Conservation (phyloP, 257 asterid genomes). For the Solanum paucissectum region DNA sequence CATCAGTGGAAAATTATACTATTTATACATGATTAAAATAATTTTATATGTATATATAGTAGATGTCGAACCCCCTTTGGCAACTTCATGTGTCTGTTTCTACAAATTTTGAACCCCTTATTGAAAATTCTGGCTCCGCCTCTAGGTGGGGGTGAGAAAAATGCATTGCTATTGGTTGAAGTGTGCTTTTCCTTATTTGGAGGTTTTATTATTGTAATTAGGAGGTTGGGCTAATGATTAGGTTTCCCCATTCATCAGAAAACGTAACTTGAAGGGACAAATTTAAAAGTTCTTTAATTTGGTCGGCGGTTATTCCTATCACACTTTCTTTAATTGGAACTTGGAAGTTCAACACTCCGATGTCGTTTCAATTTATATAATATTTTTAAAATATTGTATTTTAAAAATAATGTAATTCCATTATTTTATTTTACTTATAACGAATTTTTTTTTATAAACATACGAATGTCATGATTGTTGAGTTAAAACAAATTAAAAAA, state of each 20-base stretch:
- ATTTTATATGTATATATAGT: too few species aligned
- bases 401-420: background rate
- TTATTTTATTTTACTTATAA: background rate
- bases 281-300: background rate
- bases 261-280: background rate
- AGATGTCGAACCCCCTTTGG: too few species aligned
- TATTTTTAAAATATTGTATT: background rate
- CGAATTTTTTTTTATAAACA: background rate
- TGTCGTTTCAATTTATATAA: background rate
- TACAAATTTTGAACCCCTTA: too few species aligned
- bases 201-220: background rate
- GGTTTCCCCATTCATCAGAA: constrained; percentile 25
- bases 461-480: background rate
- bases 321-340: background rate
- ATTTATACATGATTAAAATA: too few species aligned
- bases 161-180: background rate
- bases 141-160: background rate
- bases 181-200: background rate
- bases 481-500: background rate
- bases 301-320: constrained; percentile 24
- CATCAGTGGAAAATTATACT: too few species aligned
- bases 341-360: background rate
- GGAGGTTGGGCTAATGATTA: constrained; percentile 33
- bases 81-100: too few species aligned
- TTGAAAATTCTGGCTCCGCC: too few species aligned